phyloP scores from a whole-genome alignment of 164 flowering plant genomes.

The Litsea cubeba region DNA sequence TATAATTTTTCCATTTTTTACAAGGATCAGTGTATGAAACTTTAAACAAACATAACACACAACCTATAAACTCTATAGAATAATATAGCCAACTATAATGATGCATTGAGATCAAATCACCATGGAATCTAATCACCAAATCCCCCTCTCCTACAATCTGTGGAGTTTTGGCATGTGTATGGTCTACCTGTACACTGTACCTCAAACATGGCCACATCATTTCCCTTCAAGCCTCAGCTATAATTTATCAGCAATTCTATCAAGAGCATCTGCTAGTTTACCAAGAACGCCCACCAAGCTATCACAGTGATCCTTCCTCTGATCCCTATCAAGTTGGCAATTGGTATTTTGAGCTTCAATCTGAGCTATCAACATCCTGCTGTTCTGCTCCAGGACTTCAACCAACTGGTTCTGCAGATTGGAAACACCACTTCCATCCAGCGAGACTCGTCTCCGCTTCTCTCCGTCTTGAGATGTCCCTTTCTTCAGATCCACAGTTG shows the following conservation, averaged over 20 bases:
- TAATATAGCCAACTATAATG: not conserved
- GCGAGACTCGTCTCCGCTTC: slow-evolving; percentile 45
- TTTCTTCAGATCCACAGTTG: slow-evolving; percentile 34
- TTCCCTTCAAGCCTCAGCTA: slow-evolving; percentile 17
- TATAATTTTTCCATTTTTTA: no score
- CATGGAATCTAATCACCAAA: not conserved
- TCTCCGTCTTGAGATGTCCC: slow-evolving; percentile 46
- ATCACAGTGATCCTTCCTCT: slow-evolving; percentile 49
- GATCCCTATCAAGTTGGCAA: slow-evolving; percentile 58
- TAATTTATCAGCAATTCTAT: slow-evolving; percentile 73
- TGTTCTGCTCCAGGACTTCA: slow-evolving; percentile 58
- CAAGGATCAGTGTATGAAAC: no score
- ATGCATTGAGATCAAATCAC: not conserved
- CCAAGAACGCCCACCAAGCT: slow-evolving; percentile 58
- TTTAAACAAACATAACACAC: no score
- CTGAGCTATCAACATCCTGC: slow-evolving; percentile 51
- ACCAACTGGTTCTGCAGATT: slow-evolving; percentile 52
- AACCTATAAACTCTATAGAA: no score
- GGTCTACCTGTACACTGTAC: not conserved
- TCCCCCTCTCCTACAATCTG: not conserved
- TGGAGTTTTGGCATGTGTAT: not conserved
- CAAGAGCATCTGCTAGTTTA: slow-evolving; percentile 81
- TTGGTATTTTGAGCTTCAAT: slow-evolving; percentile 70
- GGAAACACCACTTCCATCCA: slow-evolving; percentile 31
- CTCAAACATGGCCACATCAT: not conserved